These are phyloP conservation scores for Rosa multiflora DNA, from an alignment of 306 rosid species.

Conservation along the genomic window DNA sequence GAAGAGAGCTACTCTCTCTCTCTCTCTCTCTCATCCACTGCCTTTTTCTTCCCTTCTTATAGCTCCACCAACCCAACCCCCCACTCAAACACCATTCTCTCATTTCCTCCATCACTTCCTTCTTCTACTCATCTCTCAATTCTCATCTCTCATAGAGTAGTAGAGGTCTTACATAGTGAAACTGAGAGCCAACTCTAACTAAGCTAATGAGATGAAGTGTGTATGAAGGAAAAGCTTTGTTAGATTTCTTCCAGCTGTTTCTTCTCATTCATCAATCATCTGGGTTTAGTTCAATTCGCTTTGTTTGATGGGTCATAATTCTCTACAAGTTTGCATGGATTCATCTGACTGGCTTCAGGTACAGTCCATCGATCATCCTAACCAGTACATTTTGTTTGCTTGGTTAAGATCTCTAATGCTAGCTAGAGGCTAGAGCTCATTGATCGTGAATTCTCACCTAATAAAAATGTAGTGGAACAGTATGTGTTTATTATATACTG, in stretches of 20 bases:
- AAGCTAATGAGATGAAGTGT: neutral
- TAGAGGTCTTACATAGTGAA: neutral
- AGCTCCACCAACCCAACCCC: slow-evolving; percentile 41
- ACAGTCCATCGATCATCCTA: slow-evolving; percentile 5
- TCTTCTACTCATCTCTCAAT: neutral
- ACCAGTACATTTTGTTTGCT: neutral
- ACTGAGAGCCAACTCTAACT: neutral
- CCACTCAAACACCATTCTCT: slow-evolving; percentile 18
- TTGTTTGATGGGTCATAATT: slow-evolving; percentile 67
- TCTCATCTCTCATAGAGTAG: neutral
- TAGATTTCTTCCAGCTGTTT: neutral
- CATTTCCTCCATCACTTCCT: neutral
- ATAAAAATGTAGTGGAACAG: neutral
- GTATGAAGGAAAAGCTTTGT: neutral
- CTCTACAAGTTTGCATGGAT: slow-evolving; percentile 92
- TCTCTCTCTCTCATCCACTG: neutral
- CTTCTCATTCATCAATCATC: slow-evolving; percentile 1
- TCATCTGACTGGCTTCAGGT: slow-evolving; percentile 98
- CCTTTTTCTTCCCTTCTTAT: slow-evolving; percentile 61
- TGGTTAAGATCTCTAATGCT: neutral
- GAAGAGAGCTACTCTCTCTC: neutral
- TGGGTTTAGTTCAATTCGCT: neutral
- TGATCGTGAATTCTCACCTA: neutral
- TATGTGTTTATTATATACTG: neutral
- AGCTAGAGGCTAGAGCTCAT: neutral